Evolutionary conservation across 495 filamentous ascomycete species (phyloP), one percentile per base, ranked within the genome.

Genomic region (Neurospora sp.): DNA sequence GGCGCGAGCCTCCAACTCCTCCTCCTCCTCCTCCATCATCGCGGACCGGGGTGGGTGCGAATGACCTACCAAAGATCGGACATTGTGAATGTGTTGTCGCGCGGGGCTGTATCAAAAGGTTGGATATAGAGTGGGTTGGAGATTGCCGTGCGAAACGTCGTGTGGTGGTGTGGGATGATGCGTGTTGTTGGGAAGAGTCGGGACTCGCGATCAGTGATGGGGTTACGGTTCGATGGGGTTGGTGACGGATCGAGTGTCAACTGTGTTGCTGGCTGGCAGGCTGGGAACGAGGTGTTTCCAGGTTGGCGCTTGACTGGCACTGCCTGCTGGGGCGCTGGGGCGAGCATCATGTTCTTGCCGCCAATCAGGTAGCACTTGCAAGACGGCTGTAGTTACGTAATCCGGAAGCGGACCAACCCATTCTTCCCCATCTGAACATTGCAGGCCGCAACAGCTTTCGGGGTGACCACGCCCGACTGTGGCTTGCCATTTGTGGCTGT

Each of bases 271-370:
- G 73, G 72, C 41, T 72, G 53, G 53, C 53, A 65, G 39, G 71
- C 75, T 74, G 75, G 75, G 53, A 65, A 79, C 78, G 79, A 82
- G 79, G 80, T 85, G 80, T 80, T 84, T 84, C 78, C 77, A 81
- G 79, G 77, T 80, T 77, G 76, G 69, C 75, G 70, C 80, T 81
- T 83, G 79, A 79, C 77, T 79, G 77, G 76, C 61, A 72, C 71
- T 71, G 69, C 72, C 71, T 71, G 69, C 72, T 72, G 71, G 72
- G 72, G 77, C 73, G 73, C 74, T 77, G 75, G 78, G 75, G 75
- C 78, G 77, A 75, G 75, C 78, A 35, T 69, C 45, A 68, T 71
- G 20, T 71, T 69, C 35, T 16, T 73, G 68, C 40, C 61, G 61
- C 61, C 69, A 65, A 65, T 65, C 53, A 65, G 53, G 53, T 65